phyloP scores from a whole-genome alignment of 179 eudicot genomes.

The Silene coronaria region DNA sequence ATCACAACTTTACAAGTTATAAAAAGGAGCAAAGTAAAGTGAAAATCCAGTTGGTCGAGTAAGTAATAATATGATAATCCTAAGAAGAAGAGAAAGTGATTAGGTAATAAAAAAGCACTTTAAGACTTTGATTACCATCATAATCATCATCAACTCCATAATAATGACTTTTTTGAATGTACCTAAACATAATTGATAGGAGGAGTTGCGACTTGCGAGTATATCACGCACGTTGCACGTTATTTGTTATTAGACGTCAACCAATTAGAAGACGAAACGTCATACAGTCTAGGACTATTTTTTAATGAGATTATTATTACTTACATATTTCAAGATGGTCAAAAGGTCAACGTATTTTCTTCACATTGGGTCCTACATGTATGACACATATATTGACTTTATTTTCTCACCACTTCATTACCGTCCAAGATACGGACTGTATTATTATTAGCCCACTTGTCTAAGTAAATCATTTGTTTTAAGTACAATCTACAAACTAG shows the following conservation, averaged over 20 bases:
- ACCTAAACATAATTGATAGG: background rate
- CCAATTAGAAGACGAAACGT: too few relatives aligned
- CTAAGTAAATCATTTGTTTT: too few relatives aligned
- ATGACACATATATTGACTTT: background rate
- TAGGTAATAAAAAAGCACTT: conserved; percentile 14
- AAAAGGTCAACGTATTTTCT: conserved; percentile 8
- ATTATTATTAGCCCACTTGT: too few relatives aligned
- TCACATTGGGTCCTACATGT: background rate
- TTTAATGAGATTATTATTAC: too few relatives aligned
- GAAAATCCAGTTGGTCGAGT: background rate
- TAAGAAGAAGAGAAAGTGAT: background rate
- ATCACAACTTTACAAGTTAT: background rate
- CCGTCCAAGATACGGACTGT: too few relatives aligned
- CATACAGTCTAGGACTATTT: too few relatives aligned
- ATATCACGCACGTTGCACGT: background rate
- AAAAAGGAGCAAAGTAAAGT: background rate
- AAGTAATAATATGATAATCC: conserved; percentile 17
- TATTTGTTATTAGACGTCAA: too few relatives aligned
- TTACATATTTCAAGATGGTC: background rate
- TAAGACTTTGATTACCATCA: conserved; percentile 11
- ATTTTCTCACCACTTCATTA: background rate
- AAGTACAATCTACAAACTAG: too few relatives aligned
- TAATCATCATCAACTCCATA: conserved; percentile 21
- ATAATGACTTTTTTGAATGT: background rate
- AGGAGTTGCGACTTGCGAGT: background rate